phyloP scores from a whole-genome alignment of 441 rosid species.

The Hura crepitans region DNA sequence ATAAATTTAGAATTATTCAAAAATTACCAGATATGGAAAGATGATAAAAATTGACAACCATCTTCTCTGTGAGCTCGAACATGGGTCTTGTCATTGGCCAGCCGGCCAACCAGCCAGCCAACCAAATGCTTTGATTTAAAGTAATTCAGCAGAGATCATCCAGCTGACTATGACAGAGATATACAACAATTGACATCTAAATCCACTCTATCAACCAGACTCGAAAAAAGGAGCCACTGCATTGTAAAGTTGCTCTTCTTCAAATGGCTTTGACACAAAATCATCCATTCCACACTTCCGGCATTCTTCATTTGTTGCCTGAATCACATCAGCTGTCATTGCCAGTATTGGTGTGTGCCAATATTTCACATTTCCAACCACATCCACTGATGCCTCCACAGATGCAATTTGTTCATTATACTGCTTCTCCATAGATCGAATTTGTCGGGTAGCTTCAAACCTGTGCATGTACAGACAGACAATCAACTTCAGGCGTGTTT shows the following conservation, averaged over 20 bases:
- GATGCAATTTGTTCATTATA: conserved; percentile 51
- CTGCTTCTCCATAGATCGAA: conserved; percentile 54
- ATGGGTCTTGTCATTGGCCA: conserved; percentile 19
- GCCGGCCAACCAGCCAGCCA: conserved; percentile 26
- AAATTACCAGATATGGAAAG: conserved; percentile 27
- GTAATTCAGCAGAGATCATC: conserved; percentile 20
- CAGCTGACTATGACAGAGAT: conserved; percentile 18
- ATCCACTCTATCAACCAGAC: conserved; percentile 32
- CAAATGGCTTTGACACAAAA: conserved; percentile 81
- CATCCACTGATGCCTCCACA: conserved; percentile 43
- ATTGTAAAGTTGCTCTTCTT: conserved; percentile 73
- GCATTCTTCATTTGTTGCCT: conserved; percentile 72
- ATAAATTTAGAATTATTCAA: conserved; percentile 9
- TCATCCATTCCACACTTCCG: conserved; percentile 87
- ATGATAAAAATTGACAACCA: conserved; percentile 6
- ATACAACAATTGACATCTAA: conserved; percentile 14
- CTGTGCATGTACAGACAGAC: conserved; percentile 32
- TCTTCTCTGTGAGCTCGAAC: conserved; percentile 6
- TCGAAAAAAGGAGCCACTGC: conserved; percentile 73
- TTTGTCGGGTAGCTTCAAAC: conserved; percentile 76
- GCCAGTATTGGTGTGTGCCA: conserved; percentile 89
- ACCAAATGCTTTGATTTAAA: conserved; percentile 20
- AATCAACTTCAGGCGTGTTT: neutral
- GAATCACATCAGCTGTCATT: conserved; percentile 95
- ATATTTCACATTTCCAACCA: conserved; percentile 34